These are phyloP conservation scores for Podospora pseudopauciseta DNA, from an alignment of 495 filamentous ascomycete genomes.

Conservation along the genomic window DNA sequence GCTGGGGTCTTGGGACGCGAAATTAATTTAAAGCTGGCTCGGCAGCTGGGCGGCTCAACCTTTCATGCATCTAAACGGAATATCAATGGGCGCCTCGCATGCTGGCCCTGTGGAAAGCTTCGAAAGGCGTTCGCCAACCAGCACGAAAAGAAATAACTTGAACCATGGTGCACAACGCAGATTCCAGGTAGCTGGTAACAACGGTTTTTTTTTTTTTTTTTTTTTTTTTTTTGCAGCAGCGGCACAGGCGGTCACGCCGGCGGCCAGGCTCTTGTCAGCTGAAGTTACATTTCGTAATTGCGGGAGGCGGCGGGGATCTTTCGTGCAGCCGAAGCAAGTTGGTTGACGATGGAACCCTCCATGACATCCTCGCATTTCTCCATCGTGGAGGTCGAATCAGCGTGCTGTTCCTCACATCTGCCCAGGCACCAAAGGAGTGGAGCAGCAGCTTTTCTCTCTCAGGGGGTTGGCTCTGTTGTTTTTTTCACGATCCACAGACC, in stretches of 20 bases:
- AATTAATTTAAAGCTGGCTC: constrained; percentile 8
- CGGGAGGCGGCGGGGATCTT: constrained; percentile 8
- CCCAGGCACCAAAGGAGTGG: constrained; percentile 2
- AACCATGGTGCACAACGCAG: background rate
- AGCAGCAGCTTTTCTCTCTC: background rate
- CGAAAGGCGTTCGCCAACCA: background rate
- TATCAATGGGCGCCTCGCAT: background rate
- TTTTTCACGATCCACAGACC: constrained; percentile 4
- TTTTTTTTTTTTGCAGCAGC: background rate
- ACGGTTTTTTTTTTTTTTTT: background rate
- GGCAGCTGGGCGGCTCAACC: background rate
- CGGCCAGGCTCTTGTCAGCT: constrained; percentile 6
- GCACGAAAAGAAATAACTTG: background rate
- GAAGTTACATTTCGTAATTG: constrained; percentile 14
- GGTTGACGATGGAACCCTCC: constrained; percentile 9
- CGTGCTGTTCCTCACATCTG: background rate
- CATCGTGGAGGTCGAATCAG: background rate
- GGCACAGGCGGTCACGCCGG: constrained; percentile 6
- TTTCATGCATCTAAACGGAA: constrained; percentile 2
- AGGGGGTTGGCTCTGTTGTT: background rate
- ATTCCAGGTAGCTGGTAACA: background rate
- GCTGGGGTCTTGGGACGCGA: background rate
- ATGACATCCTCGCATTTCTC: background rate
- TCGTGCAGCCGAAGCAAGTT: constrained; percentile 4
- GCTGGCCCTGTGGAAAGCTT: background rate